Conservation (phyloP, 139 green algal genomes). For the Coccomyxa sp. region DNA sequence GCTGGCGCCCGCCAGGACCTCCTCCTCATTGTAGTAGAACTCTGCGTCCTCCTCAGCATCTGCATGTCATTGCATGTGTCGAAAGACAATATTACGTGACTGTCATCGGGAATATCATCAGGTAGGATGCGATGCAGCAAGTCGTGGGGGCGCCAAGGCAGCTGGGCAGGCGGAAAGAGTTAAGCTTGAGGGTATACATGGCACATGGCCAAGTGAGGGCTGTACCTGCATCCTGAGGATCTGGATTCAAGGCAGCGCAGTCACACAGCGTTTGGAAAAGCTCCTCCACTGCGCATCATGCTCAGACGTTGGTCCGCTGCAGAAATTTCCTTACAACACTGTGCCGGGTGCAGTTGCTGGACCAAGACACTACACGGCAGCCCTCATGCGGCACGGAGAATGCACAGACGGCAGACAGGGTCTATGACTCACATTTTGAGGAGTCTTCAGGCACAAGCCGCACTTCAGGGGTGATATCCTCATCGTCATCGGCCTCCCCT, state of each 20-base stretch:
- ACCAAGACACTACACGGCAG: neutral
- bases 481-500: neutral
- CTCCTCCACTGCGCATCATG: conserved; percentile 8
- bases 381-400: neutral
- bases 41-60: conserved; percentile 12
- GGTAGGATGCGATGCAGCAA: too few species aligned
- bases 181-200: neutral
- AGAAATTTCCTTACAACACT: too few species aligned
- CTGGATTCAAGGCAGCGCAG: conserved; percentile 6
- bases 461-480: neutral
- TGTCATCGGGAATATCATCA: neutral
- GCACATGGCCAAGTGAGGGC: neutral
- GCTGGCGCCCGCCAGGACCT: conserved; percentile 1
- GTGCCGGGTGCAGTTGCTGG: neutral
- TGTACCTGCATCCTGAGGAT: conserved; percentile 1
- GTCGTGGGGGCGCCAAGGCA: too few species aligned
- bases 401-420: neutral
- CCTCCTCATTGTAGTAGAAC: conserved; percentile 18
- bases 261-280: conserved; percentile 16
- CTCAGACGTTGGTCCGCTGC: too few species aligned
- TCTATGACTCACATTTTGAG: neutral
- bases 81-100: neutral
- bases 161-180: too few species aligned
- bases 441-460: conserved; percentile 9
- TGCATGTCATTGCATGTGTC: neutral